Evolutionary conservation across 1,284 basidiomycete species (phyloP), one percentile per base, ranked within the genome.

Genomic region (Sporisorium reilianum): DNA sequence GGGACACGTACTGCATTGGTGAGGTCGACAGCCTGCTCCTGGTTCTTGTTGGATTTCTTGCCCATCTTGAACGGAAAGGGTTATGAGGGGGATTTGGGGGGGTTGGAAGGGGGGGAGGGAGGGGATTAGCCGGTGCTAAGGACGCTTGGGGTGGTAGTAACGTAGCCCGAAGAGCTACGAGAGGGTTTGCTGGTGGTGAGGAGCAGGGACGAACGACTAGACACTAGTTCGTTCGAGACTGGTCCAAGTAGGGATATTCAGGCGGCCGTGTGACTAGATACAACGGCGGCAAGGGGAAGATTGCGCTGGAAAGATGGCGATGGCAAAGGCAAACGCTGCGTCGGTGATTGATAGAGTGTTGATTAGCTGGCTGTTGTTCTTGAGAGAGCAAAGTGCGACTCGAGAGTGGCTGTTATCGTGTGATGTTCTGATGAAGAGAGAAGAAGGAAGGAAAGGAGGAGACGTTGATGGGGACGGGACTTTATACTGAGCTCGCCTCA

Each of bases 31-130:
- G 54, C 61, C 66, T 78, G 69, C 60, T 75, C 67, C 57, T 75
- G 64, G 61, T 73, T 64, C 59, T 78, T 75, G 55, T 75, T 72
- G 40, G 75, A 62, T 57, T 78, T 76, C 69, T 78, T 78, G 58
- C 76, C 76, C 76, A 78, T 78, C 52, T 73, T 76, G 65, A 41
- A 48, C 32, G 49, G 25, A 30, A 36, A 36, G 25, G 25, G 23
- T n/a, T 64, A 55, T 67, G 64, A 51, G 38, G 38, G 52, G 46
- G 55, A 40, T 9, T 44, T 3, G 28, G 46, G 16, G 42, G 60
- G 52, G 58, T 32, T 7, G 42, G 40, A 36, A 36, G 30, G 42
- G 41, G 49, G 55, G 41, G 46, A 8, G 45, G 44, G 40, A 20
- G 45, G 58, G 52, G 48, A 30, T 18, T 64, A 61, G 67, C 61